phyloP scores from a whole-genome alignment of 441 rosid species.

The Bruguiera hainesii region DNA sequence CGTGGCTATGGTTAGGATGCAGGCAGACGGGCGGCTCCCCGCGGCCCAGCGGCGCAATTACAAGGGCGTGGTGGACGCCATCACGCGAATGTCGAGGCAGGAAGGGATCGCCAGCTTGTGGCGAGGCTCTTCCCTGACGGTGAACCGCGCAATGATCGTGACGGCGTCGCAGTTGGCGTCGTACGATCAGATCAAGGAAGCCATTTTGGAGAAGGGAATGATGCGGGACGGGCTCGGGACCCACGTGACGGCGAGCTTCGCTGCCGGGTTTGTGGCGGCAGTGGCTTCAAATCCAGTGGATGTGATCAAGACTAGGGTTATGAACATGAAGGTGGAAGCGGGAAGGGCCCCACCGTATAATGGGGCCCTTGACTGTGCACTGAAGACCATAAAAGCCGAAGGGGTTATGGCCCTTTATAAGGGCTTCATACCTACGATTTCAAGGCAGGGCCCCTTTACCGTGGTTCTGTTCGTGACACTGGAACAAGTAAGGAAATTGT shows the following conservation, averaged over 20 bases:
- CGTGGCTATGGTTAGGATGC: slow-evolving; percentile 72
- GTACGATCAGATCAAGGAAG: slow-evolving; percentile 63
- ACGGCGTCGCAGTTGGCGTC: slow-evolving; percentile 67
- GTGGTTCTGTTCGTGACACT: slow-evolving; percentile 60
- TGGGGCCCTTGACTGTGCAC: slow-evolving; percentile 55
- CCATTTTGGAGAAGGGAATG: slow-evolving; percentile 30
- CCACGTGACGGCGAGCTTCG: slow-evolving; percentile 56
- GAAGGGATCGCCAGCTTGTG: slow-evolving; percentile 59
- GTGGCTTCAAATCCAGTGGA: slow-evolving; percentile 64
- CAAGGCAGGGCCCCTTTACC: slow-evolving; percentile 69
- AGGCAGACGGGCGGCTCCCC: slow-evolving; percentile 63
- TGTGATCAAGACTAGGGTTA: slow-evolving; percentile 62
- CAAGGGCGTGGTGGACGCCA: slow-evolving; percentile 49
- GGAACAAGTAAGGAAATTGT: slow-evolving; percentile 53
- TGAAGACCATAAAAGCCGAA: slow-evolving; percentile 55
- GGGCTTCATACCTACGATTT: slow-evolving; percentile 62
- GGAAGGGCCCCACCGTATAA: slow-evolving; percentile 36
- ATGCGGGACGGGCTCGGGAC: slow-evolving; percentile 59
- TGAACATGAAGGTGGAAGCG: slow-evolving; percentile 52
- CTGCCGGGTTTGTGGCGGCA: slow-evolving; percentile 65
- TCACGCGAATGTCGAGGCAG: slow-evolving; percentile 38
- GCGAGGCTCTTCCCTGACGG: slow-evolving; percentile 60
- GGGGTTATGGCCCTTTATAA: slow-evolving; percentile 63
- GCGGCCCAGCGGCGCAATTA: slow-evolving; percentile 48
- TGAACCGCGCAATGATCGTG: slow-evolving; percentile 67